Percentiles rank a stretch among this genome's conserved stretches.
Conservation (phyloP, 2,329 filamentous ascomycete genomes). For the Colletotrichum musicola region DNA sequence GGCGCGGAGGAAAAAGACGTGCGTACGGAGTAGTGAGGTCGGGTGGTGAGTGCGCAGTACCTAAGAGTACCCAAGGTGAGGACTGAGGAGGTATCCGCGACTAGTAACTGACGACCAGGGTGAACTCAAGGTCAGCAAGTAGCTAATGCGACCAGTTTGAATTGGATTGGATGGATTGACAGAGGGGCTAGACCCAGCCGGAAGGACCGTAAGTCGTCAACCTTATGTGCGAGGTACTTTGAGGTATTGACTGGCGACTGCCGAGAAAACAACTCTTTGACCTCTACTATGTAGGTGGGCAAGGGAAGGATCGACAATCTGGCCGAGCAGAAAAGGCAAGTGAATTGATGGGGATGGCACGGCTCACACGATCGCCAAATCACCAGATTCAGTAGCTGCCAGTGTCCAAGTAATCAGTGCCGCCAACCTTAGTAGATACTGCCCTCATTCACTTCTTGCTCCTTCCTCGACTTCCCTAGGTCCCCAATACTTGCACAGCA, state of each 20-base stretch:
- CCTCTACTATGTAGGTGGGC: constrained; percentile 9
- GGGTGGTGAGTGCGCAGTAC: no score
- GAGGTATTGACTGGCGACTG: background rate
- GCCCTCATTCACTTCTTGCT: background rate
- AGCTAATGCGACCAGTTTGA: no score
- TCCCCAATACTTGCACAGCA: no score
- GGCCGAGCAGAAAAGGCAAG: background rate
- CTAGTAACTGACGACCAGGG: no score
- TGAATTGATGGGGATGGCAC: constrained; percentile 9
- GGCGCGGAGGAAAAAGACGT: no score
- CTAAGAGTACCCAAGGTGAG: no score
- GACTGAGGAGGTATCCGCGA: no score
- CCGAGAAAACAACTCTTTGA: constrained; percentile 10
- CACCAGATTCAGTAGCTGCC: background rate
- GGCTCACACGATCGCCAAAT: background rate
- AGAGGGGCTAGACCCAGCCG: constrained; percentile 7
- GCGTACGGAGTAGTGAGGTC: no score
- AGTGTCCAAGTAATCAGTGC: background rate
- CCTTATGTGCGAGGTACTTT: background rate
- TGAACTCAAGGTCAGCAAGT: background rate
- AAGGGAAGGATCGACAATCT: constrained; percentile 23
- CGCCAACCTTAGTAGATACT: background rate
- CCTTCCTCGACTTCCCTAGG: background rate
- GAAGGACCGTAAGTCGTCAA: constrained; percentile 1
- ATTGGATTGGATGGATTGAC: background rate